Evolutionary conservation across 495 filamentous ascomycete species (phyloP).

Genomic region (Penicillium bovifimosum): DNA sequence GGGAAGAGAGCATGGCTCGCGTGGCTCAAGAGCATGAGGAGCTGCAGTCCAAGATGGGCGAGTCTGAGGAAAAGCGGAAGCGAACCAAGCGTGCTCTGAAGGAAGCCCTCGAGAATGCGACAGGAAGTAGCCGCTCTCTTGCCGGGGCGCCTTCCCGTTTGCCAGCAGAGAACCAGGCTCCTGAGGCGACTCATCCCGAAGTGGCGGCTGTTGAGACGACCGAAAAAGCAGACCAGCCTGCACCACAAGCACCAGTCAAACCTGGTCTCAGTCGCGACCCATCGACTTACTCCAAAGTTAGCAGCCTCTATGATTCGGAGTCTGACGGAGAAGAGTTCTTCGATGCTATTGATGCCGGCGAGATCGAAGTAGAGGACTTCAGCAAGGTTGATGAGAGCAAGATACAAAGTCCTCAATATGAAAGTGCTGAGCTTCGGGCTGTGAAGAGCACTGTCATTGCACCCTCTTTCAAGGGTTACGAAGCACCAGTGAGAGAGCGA

Average conservation of each 20-base stretch:
- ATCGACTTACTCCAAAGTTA: conserved; percentile 31
- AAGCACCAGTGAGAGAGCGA: conserved; percentile 69
- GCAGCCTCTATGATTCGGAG: conserved; percentile 65
- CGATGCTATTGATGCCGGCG: conserved; percentile 90
- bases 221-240: conserved; percentile 6
- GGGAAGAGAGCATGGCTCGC: conserved; percentile 97
- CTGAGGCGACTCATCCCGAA: conserved; percentile 15
- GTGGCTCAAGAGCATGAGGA: conserved; percentile 91
- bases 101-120: conserved; percentile 68
- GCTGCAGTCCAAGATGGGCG: conserved; percentile 77
- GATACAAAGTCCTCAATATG: conserved; percentile 37
- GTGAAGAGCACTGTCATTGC: conserved; percentile 54
- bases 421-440: conserved; percentile 44
- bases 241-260: conserved; percentile 1
- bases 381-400: conserved; percentile 42
- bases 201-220: background rate
- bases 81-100: conserved; percentile 84
- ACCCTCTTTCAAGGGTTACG: conserved; percentile 82
- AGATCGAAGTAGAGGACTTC: conserved; percentile 69
- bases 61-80: conserved; percentile 84
- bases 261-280: conserved; percentile 23
- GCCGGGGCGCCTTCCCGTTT: conserved; percentile 27
- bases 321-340: conserved; percentile 94
- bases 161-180: conserved; percentile 9
- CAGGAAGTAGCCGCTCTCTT: conserved; percentile 40